Evolutionary conservation across 2,329 filamentous ascomycete genomes (phyloP).

Genomic region (Scleromitrula shiraiana): DNA sequence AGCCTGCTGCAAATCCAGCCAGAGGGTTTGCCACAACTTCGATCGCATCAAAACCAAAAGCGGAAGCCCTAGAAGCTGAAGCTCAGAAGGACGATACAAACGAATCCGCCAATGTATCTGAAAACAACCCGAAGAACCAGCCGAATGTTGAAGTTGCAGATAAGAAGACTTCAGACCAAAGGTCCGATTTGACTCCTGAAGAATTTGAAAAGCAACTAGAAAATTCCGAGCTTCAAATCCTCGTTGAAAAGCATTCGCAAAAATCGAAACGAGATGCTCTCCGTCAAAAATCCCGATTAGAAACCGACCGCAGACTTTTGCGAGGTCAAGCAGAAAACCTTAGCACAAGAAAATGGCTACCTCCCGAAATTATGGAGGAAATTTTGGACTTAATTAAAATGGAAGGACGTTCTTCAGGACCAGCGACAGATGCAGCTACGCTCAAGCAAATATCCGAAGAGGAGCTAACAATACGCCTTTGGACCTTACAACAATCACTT

Average conservation of each 20-base stretch:
- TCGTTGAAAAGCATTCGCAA: conserved; percentile 75
- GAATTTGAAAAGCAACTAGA: conserved; percentile 87
- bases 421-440: conserved; percentile 26
- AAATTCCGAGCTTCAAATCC: conserved; percentile 77
- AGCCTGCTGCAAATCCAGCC: conserved; percentile 76
- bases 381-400: conserved; percentile 66
- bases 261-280: conserved; percentile 74
- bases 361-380: conserved; percentile 67
- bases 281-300: conserved; percentile 68
- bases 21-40: conserved; percentile 93
- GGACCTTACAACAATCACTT: conserved; percentile 74
- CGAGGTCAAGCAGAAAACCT: conserved; percentile 69
- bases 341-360: conserved; percentile 70
- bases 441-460: conserved; percentile 60
- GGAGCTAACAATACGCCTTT: conserved; percentile 69
- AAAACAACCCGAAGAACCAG: background rate
- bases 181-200: conserved; percentile 61
- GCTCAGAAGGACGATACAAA: conserved; percentile 19
- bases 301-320: conserved; percentile 78
- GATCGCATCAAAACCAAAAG: conserved; percentile 71
- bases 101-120: conserved; percentile 10
- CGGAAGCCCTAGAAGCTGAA: conserved; percentile 41
- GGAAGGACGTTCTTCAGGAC: conserved; percentile 49
- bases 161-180: conserved; percentile 14
- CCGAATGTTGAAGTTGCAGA: conserved; percentile 6